Conservation (phyloP, 2,329 filamentous ascomycete species). For the Stemphylium vesicarium region DNA sequence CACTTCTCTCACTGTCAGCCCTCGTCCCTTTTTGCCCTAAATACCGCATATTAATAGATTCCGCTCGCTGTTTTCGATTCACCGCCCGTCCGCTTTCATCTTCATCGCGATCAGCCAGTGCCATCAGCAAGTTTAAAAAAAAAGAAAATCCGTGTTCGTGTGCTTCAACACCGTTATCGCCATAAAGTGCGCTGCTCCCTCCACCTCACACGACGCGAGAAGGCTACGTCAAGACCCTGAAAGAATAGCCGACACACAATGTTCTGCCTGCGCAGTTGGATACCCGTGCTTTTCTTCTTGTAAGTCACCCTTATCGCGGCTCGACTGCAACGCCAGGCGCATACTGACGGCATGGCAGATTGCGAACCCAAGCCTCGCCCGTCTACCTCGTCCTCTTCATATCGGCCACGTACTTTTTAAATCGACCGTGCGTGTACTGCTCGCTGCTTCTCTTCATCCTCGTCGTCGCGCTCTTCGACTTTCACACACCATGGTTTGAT, state of each 20-base stretch:
- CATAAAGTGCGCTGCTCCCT: conserved; percentile 3
- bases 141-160: not conserved
- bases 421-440: conserved; percentile 97
- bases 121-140: not conserved
- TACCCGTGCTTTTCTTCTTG: conserved; percentile 59
- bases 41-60: conserved; percentile 14
- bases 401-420: conserved; percentile 92
- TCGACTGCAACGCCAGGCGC: not conserved
- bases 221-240: not conserved
- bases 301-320: conserved; percentile 36
- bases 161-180: not conserved
- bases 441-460: conserved; percentile 93
- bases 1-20: conserved; percentile 1
- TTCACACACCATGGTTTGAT: conserved; percentile 90
- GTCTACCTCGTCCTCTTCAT: conserved; percentile 63
- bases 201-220: conserved; percentile 1
- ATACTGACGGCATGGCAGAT: conserved; percentile 20
- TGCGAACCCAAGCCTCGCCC: conserved; percentile 56
- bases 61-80: conserved; percentile 5
- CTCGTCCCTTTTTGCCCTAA: conserved; percentile 10
- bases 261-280: conserved; percentile 70
- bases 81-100: not conserved
- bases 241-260: conserved; percentile 48
- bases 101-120: not conserved
- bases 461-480: conserved; percentile 95